These are phyloP conservation scores for Parietaria judaica DNA, from an alignment of 306 rosid species.

Conservation along the genomic window DNA sequence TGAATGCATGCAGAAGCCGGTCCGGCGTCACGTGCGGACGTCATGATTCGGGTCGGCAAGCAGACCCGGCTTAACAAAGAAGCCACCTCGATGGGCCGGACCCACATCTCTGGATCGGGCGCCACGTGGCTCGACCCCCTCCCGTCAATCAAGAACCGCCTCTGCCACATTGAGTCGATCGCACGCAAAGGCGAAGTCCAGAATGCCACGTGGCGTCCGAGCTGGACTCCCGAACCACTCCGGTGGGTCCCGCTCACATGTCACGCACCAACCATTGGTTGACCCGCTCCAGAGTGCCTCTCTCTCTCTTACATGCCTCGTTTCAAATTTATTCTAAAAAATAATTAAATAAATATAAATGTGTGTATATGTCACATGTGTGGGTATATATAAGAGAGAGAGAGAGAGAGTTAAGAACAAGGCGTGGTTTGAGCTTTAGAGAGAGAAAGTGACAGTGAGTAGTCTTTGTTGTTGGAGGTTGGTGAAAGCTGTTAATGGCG, in stretches of 20 bases:
- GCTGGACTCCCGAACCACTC: slow-evolving; percentile 21
- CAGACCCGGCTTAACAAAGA: slow-evolving; percentile 27
- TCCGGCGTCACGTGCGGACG: slow-evolving; percentile 35
- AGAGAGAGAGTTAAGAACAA: slow-evolving; percentile 26
- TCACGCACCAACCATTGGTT: background rate
- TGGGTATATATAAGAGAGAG: slow-evolving; percentile 15
- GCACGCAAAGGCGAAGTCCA: slow-evolving; percentile 28
- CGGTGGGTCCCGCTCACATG: slow-evolving; percentile 18
- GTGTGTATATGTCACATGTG: background rate
- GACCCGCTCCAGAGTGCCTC: slow-evolving; percentile 4
- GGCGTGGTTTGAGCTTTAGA: slow-evolving; percentile 42
- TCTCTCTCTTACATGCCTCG: slow-evolving; percentile 10
- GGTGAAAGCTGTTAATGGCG: slow-evolving; percentile 44
- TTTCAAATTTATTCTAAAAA: slow-evolving; percentile 12
- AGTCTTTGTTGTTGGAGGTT: slow-evolving; percentile 7
- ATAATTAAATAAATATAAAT: background rate
- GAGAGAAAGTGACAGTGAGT: slow-evolving; percentile 12
- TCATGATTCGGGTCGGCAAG: slow-evolving; percentile 41
- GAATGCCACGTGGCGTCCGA: slow-evolving; percentile 38
- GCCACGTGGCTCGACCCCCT: slow-evolving; percentile 38
- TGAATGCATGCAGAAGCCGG: background rate
- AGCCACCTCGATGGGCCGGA: slow-evolving; percentile 21
- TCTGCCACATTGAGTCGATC: slow-evolving; percentile 27
- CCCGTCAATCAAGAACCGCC: slow-evolving; percentile 17
- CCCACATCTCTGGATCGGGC: background rate